Base-by-base conservation (phyloP, 1,284 basidiomycete species). In the Heliocybe sulcata region DNA sequence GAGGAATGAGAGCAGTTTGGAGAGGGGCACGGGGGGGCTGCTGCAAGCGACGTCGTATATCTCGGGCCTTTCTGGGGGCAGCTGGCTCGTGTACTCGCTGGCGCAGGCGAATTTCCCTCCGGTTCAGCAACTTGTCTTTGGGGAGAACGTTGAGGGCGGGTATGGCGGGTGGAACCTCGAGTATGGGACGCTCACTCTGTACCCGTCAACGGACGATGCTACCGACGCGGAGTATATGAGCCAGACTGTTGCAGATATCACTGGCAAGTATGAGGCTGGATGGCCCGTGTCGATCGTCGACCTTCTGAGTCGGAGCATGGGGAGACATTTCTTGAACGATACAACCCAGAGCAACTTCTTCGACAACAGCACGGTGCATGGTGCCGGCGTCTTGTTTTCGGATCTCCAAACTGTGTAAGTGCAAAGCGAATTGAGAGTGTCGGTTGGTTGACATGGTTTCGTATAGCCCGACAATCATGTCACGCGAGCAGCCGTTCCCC, bases 321-420 rank as follows among this genome's bases (percentile, higher is more conserved):
- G 82, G 1, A 85, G 82, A 58, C 83, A 87, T 63, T 87, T 86
- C 61, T 67, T 86, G 54, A 85, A 83, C 60, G 76, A 80, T 58
- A 87, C 83, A 0, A 70, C 71, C 12, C 67, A 74, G n/a, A 50
- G 56, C 3, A 83, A 86, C 59, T 81, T 85, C 60, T 83, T 82
- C 65, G 79, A 76, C 0, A 84, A 85, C 54, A 65, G 76, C 33
- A 72, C 77, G 6, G 74, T 74, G 2, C 47, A 49, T 4, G 47
- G 47, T 9, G 47, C 47, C 8, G 47, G 20, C 11, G 23, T 26
- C 9, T 25, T 49, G 47, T 49, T 25, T 22, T 49, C 47, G 27
- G 27, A 29, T n/a, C n/a, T n/a, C n/a, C n/a, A 10, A 10, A 11
- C 38, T 62, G 45, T 10, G 20, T 47, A 19, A 10, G 45, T 47